phyloP scores from a whole-genome alignment of 2,329 filamentous ascomycete species.

The Ceratocystis papillata region DNA sequence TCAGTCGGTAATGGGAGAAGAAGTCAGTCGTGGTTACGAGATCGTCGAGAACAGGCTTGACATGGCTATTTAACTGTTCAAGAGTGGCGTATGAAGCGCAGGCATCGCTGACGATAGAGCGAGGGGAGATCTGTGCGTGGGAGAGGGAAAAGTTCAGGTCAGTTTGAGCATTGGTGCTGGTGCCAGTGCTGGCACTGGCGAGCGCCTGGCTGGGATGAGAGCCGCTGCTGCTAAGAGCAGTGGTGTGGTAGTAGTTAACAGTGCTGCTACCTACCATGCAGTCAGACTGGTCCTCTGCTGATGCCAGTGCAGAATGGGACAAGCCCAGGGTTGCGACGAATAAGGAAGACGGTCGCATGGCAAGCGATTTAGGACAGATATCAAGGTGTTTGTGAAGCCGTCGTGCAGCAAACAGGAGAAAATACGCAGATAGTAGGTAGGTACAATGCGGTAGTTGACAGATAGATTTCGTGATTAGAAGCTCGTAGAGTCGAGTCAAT shows the following conservation, averaged over 20 bases:
- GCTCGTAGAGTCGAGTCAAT: background rate
- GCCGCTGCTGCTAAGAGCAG: too few species aligned
- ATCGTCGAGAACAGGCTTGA: slow-evolving; percentile 66
- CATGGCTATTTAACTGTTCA: slow-evolving; percentile 65
- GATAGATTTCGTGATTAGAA: background rate
- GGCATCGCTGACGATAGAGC: slow-evolving; percentile 81
- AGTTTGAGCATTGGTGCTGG: slow-evolving; percentile 22
- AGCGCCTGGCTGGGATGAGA: background rate
- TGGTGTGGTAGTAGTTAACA: slow-evolving; percentile 21
- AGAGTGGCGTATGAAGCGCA: slow-evolving; percentile 89
- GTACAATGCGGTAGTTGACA: background rate
- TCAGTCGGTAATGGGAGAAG: slow-evolving; percentile 94
- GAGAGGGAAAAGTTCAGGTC: background rate
- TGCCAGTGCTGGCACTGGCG: background rate
- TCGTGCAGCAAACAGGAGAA: too few species aligned
- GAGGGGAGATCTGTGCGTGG: slow-evolving; percentile 63
- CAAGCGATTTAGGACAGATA: background rate
- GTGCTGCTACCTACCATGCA: slow-evolving; percentile 22
- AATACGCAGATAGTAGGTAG: too few species aligned
- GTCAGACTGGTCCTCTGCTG: slow-evolving; percentile 3
- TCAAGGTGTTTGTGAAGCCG: too few species aligned
- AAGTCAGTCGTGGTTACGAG: slow-evolving; percentile 86
- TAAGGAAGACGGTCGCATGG: slow-evolving; percentile 7
- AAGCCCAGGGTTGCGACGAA: slow-evolving; percentile 5
- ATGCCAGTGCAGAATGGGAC: slow-evolving; percentile 8